Conservation (phyloP, 352 stramenopile species). For the Phytophthora sojae region DNA sequence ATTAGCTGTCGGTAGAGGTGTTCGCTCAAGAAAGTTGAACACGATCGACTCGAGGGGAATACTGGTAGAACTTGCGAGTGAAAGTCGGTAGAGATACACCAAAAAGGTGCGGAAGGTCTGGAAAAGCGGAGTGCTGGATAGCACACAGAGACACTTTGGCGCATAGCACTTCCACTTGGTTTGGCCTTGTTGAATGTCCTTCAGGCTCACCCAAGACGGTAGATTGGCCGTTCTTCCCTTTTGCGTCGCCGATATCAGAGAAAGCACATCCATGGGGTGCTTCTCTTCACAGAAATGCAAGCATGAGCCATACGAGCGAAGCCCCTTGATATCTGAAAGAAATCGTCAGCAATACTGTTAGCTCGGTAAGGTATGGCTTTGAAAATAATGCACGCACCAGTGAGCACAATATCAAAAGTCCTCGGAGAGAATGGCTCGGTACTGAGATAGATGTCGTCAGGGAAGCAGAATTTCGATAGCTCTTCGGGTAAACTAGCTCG, state of each 20-base stretch:
- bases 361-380: not conserved
- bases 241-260: constrained; percentile 58
- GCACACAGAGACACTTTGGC: constrained; percentile 70
- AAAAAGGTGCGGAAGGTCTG: constrained; percentile 60
- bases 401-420: constrained; percentile 78
- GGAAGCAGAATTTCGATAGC: constrained; percentile 80
- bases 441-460: constrained; percentile 60
- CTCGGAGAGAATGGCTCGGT: constrained; percentile 48
- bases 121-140: constrained; percentile 66
- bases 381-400: constrained; percentile 36
- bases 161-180: constrained; percentile 65
- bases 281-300: constrained; percentile 75
- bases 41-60: constrained; percentile 57
- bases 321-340: constrained; percentile 60
- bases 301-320: constrained; percentile 62
- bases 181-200: constrained; percentile 71
- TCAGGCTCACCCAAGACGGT: constrained; percentile 73
- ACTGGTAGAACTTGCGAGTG: constrained; percentile 31
- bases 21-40: constrained; percentile 62
- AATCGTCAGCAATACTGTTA: no score
- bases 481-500: constrained; percentile 61
- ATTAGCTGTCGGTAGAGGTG: constrained; percentile 44
- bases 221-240: constrained; percentile 54
- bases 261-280: constrained; percentile 66
- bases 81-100: constrained; percentile 57